A percentile compares a stretch with the other conserved stretches of the same genome.
Evolutionary conservation across 1,284 basidiomycete species (phyloP).

Genomic region (Golubevia pallescens): DNA sequence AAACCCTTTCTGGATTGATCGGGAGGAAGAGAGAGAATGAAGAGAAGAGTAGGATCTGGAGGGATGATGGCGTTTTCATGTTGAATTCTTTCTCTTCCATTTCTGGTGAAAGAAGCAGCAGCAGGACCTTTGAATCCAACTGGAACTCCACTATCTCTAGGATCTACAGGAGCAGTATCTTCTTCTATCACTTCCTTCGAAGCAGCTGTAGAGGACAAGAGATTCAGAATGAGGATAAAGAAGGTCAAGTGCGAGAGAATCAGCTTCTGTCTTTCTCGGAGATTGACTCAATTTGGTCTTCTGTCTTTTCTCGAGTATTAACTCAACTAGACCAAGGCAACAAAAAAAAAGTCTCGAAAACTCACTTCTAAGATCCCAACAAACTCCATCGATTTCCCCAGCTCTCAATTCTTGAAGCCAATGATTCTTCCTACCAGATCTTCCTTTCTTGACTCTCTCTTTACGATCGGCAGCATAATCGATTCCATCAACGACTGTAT

Average conservation of each 20-base stretch:
- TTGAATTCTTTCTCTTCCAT: neutral
- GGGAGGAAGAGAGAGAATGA: slow-evolving; percentile 41
- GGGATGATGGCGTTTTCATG: slow-evolving; percentile 35
- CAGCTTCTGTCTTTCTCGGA: neutral
- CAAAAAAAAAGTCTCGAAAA: neutral
- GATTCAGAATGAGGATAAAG: neutral
- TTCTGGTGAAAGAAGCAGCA: neutral
- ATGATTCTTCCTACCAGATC: slow-evolving; percentile 32
- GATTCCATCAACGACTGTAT: slow-evolving; percentile 7
- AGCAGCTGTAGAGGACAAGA: neutral
- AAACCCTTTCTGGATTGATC: slow-evolving; percentile 31
- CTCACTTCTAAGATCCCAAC: slow-evolving; percentile 28
- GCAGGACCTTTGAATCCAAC: neutral
- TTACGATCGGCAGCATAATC: slow-evolving; percentile 18
- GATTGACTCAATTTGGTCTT: too few relatives aligned
- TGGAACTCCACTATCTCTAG: neutral
- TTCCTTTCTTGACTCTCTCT: slow-evolving; percentile 28
- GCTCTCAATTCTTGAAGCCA: slow-evolving; percentile 44
- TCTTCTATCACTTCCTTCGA: neutral
- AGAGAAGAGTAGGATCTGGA: slow-evolving; percentile 35
- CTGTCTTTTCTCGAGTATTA: too few relatives aligned
- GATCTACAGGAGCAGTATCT: neutral
- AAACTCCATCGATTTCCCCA: slow-evolving; percentile 44
- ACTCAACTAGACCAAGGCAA: too few relatives aligned
- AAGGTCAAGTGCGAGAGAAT: neutral